Evolutionary conservation across 1,139 yeast genomes (phyloP), one percentile per base, ranked within the genome.

Genomic region (Yamadazyma jaroonii): DNA sequence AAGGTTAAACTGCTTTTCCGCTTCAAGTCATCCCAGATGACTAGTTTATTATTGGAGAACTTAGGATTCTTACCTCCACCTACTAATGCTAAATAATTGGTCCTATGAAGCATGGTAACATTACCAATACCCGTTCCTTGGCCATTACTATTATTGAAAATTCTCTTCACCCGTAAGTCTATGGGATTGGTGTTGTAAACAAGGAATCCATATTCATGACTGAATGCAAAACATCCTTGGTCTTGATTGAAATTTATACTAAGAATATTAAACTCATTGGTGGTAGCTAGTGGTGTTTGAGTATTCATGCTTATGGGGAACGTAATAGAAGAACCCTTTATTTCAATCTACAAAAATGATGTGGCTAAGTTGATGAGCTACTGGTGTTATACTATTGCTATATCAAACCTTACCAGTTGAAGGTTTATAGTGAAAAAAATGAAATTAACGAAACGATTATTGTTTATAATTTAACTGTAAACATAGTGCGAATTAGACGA

Each of bases 21-120:
- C 58, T 87, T 85, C 44, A 87, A 60, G 56, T 90, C 97, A 60
- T 90, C 97, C 96, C 97, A 90, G 11, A 90, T 82, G 25, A 88
- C 74, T 34, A 84, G 70, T 55, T 84, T 84, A 59, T 87, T 87
- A 48, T 77, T 72, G 2, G 96, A 85, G 52, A 79, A 85, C 48
- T 78, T 72, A 25, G 96, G 96, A 42, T 74, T 72, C 43, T 74
- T 71, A 0, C 96, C 96, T 9, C 96, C 96, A 1, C 97, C 96
- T 1, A 89, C 88, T 32, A 90, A 61, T 1, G 92, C 96, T 40
- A 90, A 71, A 56, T 89, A 89, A 61, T 90, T 90, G 1, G 97
- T 89, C 32, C 96, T 73, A 56, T 88, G 87, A 10, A 90, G 79
- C 96, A 90, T 87, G 36, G 84, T 72, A 2, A 84, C 78, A 29